Conservation (phyloP, 2,329 filamentous ascomycete species). For the Pseudogymnoascus sp. region DNA sequence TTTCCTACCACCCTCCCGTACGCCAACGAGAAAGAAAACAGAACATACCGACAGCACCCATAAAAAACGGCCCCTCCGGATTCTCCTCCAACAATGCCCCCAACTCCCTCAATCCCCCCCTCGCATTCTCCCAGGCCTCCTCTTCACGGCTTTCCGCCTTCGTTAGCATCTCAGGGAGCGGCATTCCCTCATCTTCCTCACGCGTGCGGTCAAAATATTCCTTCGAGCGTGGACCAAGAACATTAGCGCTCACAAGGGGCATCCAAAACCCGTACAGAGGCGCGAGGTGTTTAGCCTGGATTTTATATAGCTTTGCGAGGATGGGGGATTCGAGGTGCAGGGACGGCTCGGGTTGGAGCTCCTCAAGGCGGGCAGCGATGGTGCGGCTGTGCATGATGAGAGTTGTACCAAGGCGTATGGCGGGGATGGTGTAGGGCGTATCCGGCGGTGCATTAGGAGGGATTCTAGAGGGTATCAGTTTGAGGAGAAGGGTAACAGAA, state of each 20-base stretch:
- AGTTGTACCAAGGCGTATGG: conserved; percentile 45
- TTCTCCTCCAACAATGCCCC: conserved; percentile 34
- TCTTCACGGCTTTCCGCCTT: conserved; percentile 43
- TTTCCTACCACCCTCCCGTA: no score
- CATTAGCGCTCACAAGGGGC: conserved; percentile 40
- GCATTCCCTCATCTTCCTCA: conserved; percentile 42
- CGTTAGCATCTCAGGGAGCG: conserved; percentile 42
- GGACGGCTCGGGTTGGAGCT: conserved; percentile 50
- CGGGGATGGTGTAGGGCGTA: conserved; percentile 48
- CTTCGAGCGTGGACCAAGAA: conserved; percentile 47
- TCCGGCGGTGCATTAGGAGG: conserved; percentile 40
- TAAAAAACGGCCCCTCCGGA: conserved; percentile 53
- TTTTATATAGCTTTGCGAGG: conserved; percentile 39
- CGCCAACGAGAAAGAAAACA: not conserved
- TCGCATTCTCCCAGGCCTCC: conserved; percentile 42
- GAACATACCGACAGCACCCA: conserved; percentile 41
- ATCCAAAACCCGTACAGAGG: conserved; percentile 40
- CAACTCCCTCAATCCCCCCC: conserved; percentile 42
- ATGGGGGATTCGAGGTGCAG: conserved; percentile 51
- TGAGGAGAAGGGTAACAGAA: not conserved
- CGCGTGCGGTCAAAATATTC: conserved; percentile 54
- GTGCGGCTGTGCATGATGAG: conserved; percentile 58
- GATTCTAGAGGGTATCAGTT: conserved; percentile 30
- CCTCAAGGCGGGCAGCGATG: conserved; percentile 56
- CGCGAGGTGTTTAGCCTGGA: conserved; percentile 32